phyloP scores from a whole-genome alignment of 2,329 filamentous ascomycete species.

The Acrodontium crateriforme region DNA sequence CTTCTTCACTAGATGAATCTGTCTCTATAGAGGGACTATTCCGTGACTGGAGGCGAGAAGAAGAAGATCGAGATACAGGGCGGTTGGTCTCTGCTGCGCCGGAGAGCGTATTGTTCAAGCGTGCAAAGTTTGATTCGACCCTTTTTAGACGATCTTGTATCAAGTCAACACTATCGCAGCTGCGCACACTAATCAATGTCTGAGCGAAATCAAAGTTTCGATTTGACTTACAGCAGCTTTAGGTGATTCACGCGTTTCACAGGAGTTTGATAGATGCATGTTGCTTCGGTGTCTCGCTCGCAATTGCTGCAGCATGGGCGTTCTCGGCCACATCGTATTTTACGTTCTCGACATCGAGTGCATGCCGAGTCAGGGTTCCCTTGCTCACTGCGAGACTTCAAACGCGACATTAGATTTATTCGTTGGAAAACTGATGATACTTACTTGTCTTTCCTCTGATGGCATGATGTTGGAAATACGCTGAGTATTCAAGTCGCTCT shows the following conservation, averaged over 20 bases:
- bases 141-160: neutral
- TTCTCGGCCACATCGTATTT: neutral
- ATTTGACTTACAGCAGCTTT: neutral
- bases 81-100: neutral
- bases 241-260: neutral
- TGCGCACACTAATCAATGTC: neutral
- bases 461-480: no score
- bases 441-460: no score
- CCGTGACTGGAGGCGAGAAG: neutral
- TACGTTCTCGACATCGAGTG: neutral
- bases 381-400: conserved; percentile 35
- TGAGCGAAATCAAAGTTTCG: neutral
- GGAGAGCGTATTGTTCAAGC: neutral
- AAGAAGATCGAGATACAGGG: neutral
- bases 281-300: neutral
- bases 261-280: neutral
- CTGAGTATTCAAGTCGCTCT: no score
- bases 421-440: no score
- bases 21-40: no score
- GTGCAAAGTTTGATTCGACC: neutral
- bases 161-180: neutral
- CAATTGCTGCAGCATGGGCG: neutral
- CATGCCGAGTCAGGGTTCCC: neutral
- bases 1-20: no score
- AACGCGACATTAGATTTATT: no score